These are phyloP conservation scores for Daldinia concentrica DNA, from an alignment of 495 filamentous ascomycete genomes.

Conservation along the genomic window DNA sequence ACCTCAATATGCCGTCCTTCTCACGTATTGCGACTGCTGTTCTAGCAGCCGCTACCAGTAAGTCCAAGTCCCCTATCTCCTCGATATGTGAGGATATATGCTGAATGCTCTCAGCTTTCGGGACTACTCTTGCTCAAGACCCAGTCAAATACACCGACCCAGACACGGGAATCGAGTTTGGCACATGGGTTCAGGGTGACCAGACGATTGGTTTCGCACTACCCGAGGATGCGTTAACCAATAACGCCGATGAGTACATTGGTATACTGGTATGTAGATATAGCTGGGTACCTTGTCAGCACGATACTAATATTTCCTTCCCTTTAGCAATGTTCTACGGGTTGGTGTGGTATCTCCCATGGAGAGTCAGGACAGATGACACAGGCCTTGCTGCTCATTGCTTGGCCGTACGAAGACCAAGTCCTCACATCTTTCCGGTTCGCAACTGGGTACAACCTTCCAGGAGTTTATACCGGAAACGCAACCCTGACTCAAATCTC, in stretches of 20 bases:
- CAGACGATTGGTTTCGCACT: constrained; percentile 66
- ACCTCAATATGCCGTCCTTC: constrained; percentile 46
- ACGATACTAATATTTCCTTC: background rate
- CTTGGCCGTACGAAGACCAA: constrained; percentile 61
- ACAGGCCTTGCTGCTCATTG: constrained; percentile 64
- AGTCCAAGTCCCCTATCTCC: constrained; percentile 7
- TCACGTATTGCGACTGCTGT: constrained; percentile 46
- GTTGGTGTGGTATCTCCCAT: constrained; percentile 68
- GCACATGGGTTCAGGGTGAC: constrained; percentile 48
- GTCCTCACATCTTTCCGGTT: constrained; percentile 68
- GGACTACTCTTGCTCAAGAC: constrained; percentile 42
- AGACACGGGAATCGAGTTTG: constrained; percentile 55
- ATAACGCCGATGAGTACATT: constrained; percentile 66
- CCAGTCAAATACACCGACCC: constrained; percentile 52
- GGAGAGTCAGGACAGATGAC: constrained; percentile 66
- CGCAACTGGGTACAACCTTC: constrained; percentile 65
- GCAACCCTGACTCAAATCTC: constrained; percentile 67
- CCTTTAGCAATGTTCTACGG: constrained; percentile 48
- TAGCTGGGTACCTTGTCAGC: background rate
- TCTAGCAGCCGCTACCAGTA: constrained; percentile 44
- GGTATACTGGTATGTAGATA: constrained; percentile 60
- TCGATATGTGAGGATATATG: background rate
- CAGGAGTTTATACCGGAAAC: constrained; percentile 66
- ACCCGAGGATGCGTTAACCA: constrained; percentile 60
- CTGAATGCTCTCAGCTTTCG: constrained; percentile 38